A percentile compares a stretch with the other conserved stretches of the same genome.
These are phyloP conservation scores for Sugiyamaella floridensis DNA, from an alignment of 805 yeast species.

Conservation along the genomic window DNA sequence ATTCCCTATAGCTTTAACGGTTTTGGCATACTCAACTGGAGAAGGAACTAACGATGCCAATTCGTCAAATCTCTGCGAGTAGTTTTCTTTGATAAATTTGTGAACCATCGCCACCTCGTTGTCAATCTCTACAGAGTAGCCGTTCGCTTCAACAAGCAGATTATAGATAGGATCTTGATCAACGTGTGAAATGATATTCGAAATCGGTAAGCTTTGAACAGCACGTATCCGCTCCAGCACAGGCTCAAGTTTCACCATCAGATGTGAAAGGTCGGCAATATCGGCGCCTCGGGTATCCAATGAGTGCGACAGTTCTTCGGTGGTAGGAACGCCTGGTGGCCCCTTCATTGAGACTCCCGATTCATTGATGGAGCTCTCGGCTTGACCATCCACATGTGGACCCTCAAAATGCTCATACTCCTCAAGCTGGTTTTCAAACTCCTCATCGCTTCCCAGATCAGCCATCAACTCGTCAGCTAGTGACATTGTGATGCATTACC, in stretches of 20 bases:
- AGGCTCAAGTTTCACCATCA: slow-evolving; percentile 19
- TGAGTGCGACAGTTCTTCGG: slow-evolving; percentile 11
- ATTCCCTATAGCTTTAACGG: slow-evolving; percentile 47
- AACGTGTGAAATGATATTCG: slow-evolving; percentile 21
- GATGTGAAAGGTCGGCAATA: slow-evolving; percentile 13
- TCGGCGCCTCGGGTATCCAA: slow-evolving; percentile 10
- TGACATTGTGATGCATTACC: slow-evolving; percentile 23
- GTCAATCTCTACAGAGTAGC: slow-evolving; percentile 45
- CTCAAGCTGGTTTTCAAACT: slow-evolving; percentile 7
- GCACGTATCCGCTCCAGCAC: slow-evolving; percentile 14
- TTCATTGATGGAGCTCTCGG: background rate
- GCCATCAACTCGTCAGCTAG: slow-evolving; percentile 36
- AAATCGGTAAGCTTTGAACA: background rate
- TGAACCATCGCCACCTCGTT: slow-evolving; percentile 48
- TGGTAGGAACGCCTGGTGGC: slow-evolving; percentile 4
- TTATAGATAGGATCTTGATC: slow-evolving; percentile 39
- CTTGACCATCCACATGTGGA: background rate
- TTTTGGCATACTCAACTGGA: slow-evolving; percentile 54
- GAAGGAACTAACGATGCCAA: slow-evolving; percentile 54
- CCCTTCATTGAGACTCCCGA: background rate
- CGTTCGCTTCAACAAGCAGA: slow-evolving; percentile 50
- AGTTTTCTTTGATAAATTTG: slow-evolving; percentile 44
- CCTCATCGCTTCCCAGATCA: slow-evolving; percentile 30
- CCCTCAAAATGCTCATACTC: slow-evolving; percentile 11
- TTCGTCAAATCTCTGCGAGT: slow-evolving; percentile 63